Evolutionary conservation across 345 rosid genomes (phyloP).

Genomic region (Hibiscus tridactylites): DNA sequence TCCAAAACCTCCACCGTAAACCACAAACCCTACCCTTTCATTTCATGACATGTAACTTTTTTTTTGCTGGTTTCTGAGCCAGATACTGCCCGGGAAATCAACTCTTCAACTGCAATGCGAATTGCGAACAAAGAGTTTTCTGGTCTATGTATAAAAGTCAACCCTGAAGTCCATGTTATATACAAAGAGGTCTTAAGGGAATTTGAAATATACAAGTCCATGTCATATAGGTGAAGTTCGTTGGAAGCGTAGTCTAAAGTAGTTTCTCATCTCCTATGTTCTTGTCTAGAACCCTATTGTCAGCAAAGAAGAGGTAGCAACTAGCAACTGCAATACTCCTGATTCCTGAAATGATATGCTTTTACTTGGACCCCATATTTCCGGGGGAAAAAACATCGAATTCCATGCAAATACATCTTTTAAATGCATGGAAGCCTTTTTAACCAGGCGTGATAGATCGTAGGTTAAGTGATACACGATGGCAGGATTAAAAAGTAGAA

Average conservation of each 20-base stretch:
- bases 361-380: too few species aligned
- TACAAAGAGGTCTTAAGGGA: background rate
- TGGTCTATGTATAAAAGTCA: background rate
- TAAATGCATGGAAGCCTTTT: background rate
- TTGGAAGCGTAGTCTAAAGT: too few species aligned
- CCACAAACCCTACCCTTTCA: too few species aligned
- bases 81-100: background rate
- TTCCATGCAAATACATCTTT: too few species aligned
- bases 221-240: background rate
- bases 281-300: too few species aligned
- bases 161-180: background rate
- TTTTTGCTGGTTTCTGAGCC: background rate
- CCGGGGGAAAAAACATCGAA: too few species aligned
- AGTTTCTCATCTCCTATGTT: too few species aligned
- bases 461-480: background rate
- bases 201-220: background rate
- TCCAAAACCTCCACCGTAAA: too few species aligned
- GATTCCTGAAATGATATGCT: too few species aligned
- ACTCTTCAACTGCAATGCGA: background rate
- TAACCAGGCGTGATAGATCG: background rate
- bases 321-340: too few species aligned
- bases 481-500: background rate
- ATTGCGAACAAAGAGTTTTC: background rate
- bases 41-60: background rate
- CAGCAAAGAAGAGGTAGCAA: too few species aligned